Conservation (phyloP, 495 filamentous ascomycete genomes). For the Terfezia claveryi region DNA sequence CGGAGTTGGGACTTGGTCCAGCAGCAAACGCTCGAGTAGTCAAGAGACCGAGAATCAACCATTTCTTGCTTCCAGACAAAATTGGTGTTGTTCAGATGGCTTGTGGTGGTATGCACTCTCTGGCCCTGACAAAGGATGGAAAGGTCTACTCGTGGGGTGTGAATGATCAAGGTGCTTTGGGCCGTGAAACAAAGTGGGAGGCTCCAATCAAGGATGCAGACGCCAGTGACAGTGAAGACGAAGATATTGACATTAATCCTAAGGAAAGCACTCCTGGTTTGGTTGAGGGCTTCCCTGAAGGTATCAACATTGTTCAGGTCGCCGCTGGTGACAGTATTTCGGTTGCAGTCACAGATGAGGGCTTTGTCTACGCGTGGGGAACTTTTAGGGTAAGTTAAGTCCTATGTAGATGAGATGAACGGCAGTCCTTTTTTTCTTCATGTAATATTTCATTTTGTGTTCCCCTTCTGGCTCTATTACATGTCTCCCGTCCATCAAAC, state of each 20-base stretch:
- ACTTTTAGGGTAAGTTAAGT: conserved; percentile 36
- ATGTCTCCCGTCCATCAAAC: no score
- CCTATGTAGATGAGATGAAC: no score
- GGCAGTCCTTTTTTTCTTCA: no score
- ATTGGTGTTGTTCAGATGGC: conserved; percentile 43
- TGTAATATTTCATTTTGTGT: not conserved
- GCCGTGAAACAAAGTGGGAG: conserved; percentile 35
- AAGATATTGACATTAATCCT: conserved; percentile 34
- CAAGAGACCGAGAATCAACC: conserved; percentile 45
- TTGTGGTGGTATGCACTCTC: conserved; percentile 43
- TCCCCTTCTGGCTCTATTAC: conserved; percentile 2
- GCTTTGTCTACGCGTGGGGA: conserved; percentile 49
- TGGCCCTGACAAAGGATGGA: conserved; percentile 42
- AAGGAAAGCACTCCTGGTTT: conserved; percentile 33
- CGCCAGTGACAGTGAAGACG: conserved; percentile 29
- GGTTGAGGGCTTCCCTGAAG: conserved; percentile 29
- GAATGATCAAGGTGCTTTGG: conserved; percentile 45
- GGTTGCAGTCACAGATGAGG: conserved; percentile 41
- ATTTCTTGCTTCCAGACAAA: conserved; percentile 31
- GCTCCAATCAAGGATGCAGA: conserved; percentile 30
- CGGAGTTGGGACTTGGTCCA: conserved; percentile 44
- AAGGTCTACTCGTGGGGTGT: conserved; percentile 50
- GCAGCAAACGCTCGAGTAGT: conserved; percentile 39
- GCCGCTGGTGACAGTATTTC: conserved; percentile 40
- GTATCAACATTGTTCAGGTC: conserved; percentile 34